Conservation (phyloP, 805 yeast species). For the Barnettozyma pratensis region DNA sequence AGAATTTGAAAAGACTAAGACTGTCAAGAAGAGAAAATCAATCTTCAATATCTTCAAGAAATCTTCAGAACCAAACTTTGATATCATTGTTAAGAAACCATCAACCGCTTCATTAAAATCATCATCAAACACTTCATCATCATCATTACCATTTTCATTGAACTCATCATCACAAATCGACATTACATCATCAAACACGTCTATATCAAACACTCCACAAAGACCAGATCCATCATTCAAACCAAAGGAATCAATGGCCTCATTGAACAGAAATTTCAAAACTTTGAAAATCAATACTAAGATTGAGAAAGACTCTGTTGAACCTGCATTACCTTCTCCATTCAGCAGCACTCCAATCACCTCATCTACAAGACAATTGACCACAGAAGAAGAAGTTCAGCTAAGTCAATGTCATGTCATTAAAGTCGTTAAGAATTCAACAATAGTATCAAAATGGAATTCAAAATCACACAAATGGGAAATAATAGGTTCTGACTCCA, state of each 20-base stretch:
- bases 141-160: not conserved
- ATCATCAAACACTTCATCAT: not conserved
- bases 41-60: slow-evolving; percentile 21
- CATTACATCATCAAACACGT: not conserved
- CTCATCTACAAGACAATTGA: not conserved
- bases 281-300: slow-evolving; percentile 8
- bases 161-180: not conserved
- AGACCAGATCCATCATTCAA: not conserved
- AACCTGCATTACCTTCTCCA: slow-evolving; percentile 10
- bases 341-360: not conserved
- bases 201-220: not conserved
- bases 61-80: slow-evolving; percentile 19
- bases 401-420: slow-evolving; percentile 3
- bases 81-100: slow-evolving; percentile 20
- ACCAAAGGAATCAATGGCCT: slow-evolving; percentile 8
- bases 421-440: slow-evolving; percentile 12
- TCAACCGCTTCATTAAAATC: slow-evolving; percentile 1
- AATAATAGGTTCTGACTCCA: slow-evolving; percentile 12
- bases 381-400: not conserved
- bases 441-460: slow-evolving; percentile 20
- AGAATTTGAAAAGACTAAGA: slow-evolving; percentile 9
- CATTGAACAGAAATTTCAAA: slow-evolving; percentile 11
- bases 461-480: slow-evolving; percentile 18
- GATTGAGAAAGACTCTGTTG: not conserved
- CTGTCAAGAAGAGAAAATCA: slow-evolving; percentile 19